These are phyloP conservation scores for Sarocladium kiliense DNA, from an alignment of 2,329 filamentous ascomycete genomes.

Conservation along the genomic window DNA sequence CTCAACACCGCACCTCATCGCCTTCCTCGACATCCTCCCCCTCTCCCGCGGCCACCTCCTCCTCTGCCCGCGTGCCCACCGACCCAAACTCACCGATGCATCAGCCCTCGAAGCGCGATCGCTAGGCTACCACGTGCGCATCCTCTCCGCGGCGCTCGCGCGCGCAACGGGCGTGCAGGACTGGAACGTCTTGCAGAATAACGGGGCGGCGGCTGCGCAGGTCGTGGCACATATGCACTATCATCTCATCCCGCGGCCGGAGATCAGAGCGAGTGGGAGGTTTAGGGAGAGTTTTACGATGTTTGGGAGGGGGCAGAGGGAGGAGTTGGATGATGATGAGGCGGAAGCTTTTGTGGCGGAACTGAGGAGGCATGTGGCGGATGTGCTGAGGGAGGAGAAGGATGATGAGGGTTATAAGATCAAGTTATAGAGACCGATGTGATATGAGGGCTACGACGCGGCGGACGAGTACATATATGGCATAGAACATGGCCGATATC, in stretches of 20 bases:
- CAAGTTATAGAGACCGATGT: conserved; percentile 28
- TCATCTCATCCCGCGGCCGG: conserved; percentile 83
- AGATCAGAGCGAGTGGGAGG: conserved; percentile 49
- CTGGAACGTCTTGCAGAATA: conserved; percentile 98
- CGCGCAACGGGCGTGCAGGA: conserved; percentile 67
- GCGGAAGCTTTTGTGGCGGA: conserved; percentile 53
- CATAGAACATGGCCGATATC: neutral
- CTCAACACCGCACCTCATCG: conserved; percentile 70
- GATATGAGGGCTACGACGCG: neutral
- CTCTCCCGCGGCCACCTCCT: conserved; percentile 79
- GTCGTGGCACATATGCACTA: conserved; percentile 93
- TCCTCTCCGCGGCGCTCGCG: conserved; percentile 67
- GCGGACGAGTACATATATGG: too few species aligned
- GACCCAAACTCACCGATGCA: conserved; percentile 71
- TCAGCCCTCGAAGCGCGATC: conserved; percentile 57
- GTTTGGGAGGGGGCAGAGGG: conserved; percentile 70
- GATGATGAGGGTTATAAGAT: conserved; percentile 15
- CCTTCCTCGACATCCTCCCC: conserved; percentile 91
- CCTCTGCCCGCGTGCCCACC: conserved; percentile 72
- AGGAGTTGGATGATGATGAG: conserved; percentile 74
- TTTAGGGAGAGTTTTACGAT: conserved; percentile 69
- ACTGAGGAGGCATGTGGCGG: conserved; percentile 44
- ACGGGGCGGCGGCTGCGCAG: conserved; percentile 82
- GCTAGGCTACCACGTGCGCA: conserved; percentile 62
- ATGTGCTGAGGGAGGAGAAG: conserved; percentile 39